A percentile compares a stretch with the other conserved stretches of the same genome.
Conservation (phyloP, 805 yeast species). For the Candida boidinii region DNA sequence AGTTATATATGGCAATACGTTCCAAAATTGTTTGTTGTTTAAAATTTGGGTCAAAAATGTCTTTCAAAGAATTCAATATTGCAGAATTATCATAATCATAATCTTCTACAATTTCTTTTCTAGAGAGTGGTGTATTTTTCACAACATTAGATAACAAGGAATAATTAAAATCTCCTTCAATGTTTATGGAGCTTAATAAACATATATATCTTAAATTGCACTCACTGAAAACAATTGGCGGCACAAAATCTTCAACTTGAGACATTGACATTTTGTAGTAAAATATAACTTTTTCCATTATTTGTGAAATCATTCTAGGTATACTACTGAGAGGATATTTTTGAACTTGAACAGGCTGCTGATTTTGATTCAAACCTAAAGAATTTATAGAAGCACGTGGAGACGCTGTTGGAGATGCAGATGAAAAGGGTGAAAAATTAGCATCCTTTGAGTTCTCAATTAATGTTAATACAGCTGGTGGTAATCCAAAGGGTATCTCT, state of each 20-base stretch:
- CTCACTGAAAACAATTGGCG: slow-evolving; percentile 73
- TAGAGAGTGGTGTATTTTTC: slow-evolving; percentile 21
- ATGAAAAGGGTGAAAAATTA: slow-evolving; percentile 9
- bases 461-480: slow-evolving; percentile 21
- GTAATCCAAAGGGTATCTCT: slow-evolving; percentile 42
- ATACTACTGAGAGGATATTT: slow-evolving; percentile 16
- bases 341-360: slow-evolving; percentile 2
- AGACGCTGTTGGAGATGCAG: slow-evolving; percentile 28
- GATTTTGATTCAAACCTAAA: slow-evolving; percentile 9
- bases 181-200: slow-evolving; percentile 44
- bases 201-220: slow-evolving; percentile 55
- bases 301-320: slow-evolving; percentile 28
- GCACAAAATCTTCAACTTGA: slow-evolving; percentile 67
- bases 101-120: not conserved
- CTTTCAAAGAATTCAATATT: too few relatives aligned
- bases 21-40: slow-evolving; percentile 36
- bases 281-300: slow-evolving; percentile 29
- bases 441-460: slow-evolving; percentile 18
- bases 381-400: slow-evolving; percentile 40
- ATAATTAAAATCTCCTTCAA: slow-evolving; percentile 39
- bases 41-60: slow-evolving; percentile 12
- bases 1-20: slow-evolving; percentile 56
- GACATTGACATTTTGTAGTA: slow-evolving; percentile 44
- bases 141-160: slow-evolving; percentile 37
- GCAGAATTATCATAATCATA: too few relatives aligned